Conservation (phyloP, 2,329 filamentous ascomycete species). For the Fusarium sp. region DNA sequence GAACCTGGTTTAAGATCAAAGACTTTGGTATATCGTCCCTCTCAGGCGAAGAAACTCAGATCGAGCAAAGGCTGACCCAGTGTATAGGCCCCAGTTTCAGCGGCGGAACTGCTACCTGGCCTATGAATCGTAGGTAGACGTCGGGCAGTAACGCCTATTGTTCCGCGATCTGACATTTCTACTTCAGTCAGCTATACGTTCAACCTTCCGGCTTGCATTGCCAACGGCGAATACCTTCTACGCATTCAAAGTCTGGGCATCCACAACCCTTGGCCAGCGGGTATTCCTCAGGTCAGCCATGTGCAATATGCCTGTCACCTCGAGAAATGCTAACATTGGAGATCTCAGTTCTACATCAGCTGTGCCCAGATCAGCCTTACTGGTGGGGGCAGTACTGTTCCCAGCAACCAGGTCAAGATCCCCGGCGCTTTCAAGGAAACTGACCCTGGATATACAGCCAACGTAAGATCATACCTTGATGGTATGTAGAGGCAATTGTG, state of each 20-base stretch:
- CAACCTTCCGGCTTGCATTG: constrained; percentile 9
- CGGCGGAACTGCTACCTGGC: not conserved
- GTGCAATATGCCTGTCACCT: fast-evolving
- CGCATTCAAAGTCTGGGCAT: constrained; percentile 16
- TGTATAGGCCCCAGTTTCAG: not conserved
- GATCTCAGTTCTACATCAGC: constrained; percentile 6
- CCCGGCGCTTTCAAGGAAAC: constrained; percentile 13
- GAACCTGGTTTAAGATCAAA: constrained; percentile 21
- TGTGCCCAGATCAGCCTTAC: constrained; percentile 15
- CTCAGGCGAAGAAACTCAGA: fast-evolving
- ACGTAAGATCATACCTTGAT: fast-evolving
- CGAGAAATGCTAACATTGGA: fast-evolving
- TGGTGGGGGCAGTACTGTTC: constrained; percentile 12
- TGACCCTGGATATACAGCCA: constrained; percentile 12
- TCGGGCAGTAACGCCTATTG: fast-evolving
- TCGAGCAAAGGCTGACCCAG: fast-evolving
- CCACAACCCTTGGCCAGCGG: constrained; percentile 15
- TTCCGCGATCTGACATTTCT: not conserved
- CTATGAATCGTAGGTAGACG: not conserved
- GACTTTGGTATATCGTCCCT: not conserved
- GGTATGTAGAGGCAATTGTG: fast-evolving
- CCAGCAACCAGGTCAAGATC: constrained; percentile 17
- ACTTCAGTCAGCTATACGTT: constrained; percentile 2
- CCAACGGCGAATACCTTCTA: constrained; percentile 14
- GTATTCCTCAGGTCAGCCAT: constrained; percentile 1